Conservation (phyloP, 2,329 filamentous ascomycete genomes). For the Neonectria punicea region DNA sequence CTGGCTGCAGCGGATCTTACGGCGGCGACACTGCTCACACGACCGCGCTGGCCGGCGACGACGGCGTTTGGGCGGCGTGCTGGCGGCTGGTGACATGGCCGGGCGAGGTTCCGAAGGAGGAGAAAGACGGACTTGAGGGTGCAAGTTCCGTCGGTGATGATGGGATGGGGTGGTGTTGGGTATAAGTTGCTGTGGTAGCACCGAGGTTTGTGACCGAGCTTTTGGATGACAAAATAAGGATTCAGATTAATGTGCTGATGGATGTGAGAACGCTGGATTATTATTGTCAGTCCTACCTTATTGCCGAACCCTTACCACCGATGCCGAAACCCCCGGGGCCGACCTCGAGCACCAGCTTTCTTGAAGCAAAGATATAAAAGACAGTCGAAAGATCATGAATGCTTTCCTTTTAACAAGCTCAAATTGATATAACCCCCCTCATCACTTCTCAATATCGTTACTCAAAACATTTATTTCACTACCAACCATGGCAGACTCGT, state of each 20-base stretch:
- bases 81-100: conserved; percentile 19
- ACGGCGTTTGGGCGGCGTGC: conserved; percentile 34
- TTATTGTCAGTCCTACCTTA: conserved; percentile 3
- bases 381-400: neutral
- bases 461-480: neutral
- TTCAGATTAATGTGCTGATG: neutral
- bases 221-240: conserved; percentile 3
- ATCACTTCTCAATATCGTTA: no score
- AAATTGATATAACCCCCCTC: neutral
- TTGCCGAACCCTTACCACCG: conserved; percentile 24
- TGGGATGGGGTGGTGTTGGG: conserved; percentile 10
- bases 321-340: conserved; percentile 22
- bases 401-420: neutral
- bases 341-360: neutral
- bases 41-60: conserved; percentile 39
- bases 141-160: conserved; percentile 6
- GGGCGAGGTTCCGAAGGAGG: neutral
- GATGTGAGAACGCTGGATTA: neutral
- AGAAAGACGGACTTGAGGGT: conserved; percentile 3
- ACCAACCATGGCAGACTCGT: conserved; percentile 13
- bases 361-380: neutral
- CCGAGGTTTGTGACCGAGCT: conserved; percentile 34
- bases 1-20: conserved; percentile 39
- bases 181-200: conserved; percentile 23
- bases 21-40: conserved; percentile 42